These are phyloP conservation scores for Leccinum insolens DNA, from an alignment of 1,284 basidiomycete species.

Conservation along the genomic window DNA sequence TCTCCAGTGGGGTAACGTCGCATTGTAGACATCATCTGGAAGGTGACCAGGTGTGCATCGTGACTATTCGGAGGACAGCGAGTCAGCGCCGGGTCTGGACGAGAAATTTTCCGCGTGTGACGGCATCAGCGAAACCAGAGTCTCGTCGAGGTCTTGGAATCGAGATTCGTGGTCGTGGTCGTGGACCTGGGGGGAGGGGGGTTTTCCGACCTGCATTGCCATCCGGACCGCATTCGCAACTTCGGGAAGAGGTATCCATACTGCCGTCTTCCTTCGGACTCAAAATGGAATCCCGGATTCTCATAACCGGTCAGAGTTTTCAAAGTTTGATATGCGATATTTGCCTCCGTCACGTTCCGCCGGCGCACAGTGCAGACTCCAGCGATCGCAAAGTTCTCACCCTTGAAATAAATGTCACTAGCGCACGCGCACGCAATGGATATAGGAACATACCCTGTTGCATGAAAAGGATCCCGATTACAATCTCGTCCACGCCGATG, in stretches of 20 bases:
- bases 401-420: no score
- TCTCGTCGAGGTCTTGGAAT: background rate
- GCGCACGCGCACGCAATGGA: background rate
- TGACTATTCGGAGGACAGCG: background rate
- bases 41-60: slow-evolving; percentile 20
- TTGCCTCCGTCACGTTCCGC: no score
- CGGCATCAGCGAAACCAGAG: slow-evolving; percentile 8
- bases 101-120: background rate
- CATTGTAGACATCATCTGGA: slow-evolving; percentile 29
- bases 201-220: no score
- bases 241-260: no score
- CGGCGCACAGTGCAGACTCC: no score
- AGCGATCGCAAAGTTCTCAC: no score
- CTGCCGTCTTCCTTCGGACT: no score
- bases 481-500: background rate
- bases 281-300: no score
- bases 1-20: slow-evolving; percentile 55
- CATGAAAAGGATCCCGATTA: background rate
- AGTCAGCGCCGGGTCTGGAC: slow-evolving; percentile 5
- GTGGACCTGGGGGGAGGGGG: background rate
- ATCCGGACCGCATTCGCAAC: no score
- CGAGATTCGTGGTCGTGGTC: background rate
- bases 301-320: no score
- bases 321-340: no score
- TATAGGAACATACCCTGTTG: background rate